Evolutionary conservation across 345 rosid species (phyloP), one percentile per base, ranked within the genome.

Genomic region (Sisymbrium irio): DNA sequence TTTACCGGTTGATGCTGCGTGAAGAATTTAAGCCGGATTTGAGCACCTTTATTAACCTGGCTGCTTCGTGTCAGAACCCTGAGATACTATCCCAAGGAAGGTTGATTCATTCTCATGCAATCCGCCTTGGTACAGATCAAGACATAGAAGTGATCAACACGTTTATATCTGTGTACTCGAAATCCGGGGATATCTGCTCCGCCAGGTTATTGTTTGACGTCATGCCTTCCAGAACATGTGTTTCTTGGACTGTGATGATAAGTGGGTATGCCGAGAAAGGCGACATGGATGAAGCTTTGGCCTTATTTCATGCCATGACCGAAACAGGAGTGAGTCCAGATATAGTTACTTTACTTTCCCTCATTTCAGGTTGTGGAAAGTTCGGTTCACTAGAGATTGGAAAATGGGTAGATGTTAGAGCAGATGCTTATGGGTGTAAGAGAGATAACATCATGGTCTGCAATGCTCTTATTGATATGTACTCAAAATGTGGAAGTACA

Each of bases 181-280:
- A 80, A 67, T 83, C 87, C 11, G 85, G 78, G 28, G 83, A 80
- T 62, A 36, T 68, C 67, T 18, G 72, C 53, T 81, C 82, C 9
- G 93, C 89, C 0, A 84, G 89, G 74, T 54, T 67, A 54, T 73
- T 90, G 42, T 88, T 90, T 63, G 87, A 90, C 74, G 20, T 53
- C 50, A 79, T 85, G 86, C 17, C 64, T 33, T 27, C 46, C 37
- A 80, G 80, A 78, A 80, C 87, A 71, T 58, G 80, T 75, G 91
- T 90, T 79, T 83, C 98, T 6, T 93, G 98, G 98, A 88, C 87
- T 74, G 93, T 87, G 8, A 86, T 93, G 83, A 87, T 93, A 59
- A 80, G 85, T 47, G 98, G 93, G 49, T 87, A 84, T 81, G 88
- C 87, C 3, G 82, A 81, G 74, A 84, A 82, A 67, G 92, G 92